Evolutionary conservation across 495 filamentous ascomycete genomes (phyloP), one percentile per base, ranked within the genome.

Genomic region (Talaromyces thailandensis): DNA sequence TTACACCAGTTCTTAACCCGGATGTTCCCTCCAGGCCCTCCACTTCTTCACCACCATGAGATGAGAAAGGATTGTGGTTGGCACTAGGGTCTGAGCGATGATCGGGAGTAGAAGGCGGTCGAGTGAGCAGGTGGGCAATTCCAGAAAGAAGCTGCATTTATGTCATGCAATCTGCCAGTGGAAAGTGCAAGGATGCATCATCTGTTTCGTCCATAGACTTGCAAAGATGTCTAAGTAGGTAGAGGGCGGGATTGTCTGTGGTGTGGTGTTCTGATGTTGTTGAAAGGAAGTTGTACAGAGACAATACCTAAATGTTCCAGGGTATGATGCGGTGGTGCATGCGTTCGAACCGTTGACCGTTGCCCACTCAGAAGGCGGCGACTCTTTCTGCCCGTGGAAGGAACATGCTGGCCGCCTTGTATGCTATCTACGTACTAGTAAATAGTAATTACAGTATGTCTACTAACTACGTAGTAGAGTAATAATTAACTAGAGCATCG

Each of bases 101-200:
- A 40, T 52, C 40, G 18, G 40, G 18, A n/a, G 58, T 51, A 0
- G 59, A n/a, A 21, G 59, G 40, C 14, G 58, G 35, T 60, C 35
- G 24, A 28, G 35, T 26, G 28, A 61, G 28, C 3, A 16, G 25
- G 0, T 61, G 21, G 43, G 59, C 21, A 14, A 61, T 14, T 28
- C 9, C 18, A 16, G 59, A 29, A 18, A 61, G 24, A 18, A 61
- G 1, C 40, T 51, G 59, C 59, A 61, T 61, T 61, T 61, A 61
- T 61, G 28, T 61, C n/a, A 61, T 50, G 59, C 59, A 31, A 31
- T 51, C 23, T 37, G 43, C 59, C 28, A 40, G 18, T 32, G 40
- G 18, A 25, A 28, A 26, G 28, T 31, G 24, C n/a, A 5, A 29
- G 16, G 24, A 61, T 16, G 29, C 59, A 61, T 61, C 3, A 52